Base-by-base conservation (phyloP, 2,329 filamentous ascomycete genomes). In the Ophiostoma tasmaniense region DNA sequence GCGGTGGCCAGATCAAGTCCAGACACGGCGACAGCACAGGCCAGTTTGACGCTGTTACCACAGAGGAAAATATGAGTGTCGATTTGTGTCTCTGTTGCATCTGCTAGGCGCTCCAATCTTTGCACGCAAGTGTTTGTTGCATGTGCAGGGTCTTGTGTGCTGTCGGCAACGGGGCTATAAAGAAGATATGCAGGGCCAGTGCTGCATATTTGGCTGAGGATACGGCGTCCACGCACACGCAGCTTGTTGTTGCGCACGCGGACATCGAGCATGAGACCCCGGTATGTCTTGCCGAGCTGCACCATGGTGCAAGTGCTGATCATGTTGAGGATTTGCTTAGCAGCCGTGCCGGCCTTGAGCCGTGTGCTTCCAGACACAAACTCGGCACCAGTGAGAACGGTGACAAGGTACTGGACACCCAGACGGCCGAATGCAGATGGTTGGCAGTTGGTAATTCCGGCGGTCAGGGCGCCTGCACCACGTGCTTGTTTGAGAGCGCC, bases 311-410 rank as follows among this genome's bases (percentile, higher is more conserved):
- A 77, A 1, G 79, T 80, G 68, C 79, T 81, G 1, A 81, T 71
- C 79, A 81, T 81, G 68, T 81, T 80, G 61, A 80, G 71, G 1
- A 80, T 78, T 66, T 81, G 69, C 71, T 82, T 82, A 0, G 80
- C 81, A 0, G 78, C 79, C 0, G 78, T 82, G 30, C 80, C 80
- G 1, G 80, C 80, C 70, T 81, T 82, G 70, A 82, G 75, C 37
- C 80, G 75, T 2, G 80, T 82, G 70, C 80, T 82, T 2, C 80
- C 80, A 28, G 79, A 79, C 1, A 81, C 75, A 10, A 80, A 77
- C 73, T 81, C 80, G 1, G 80, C 76, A 0, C 80, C 80, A 0
- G 79, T 78, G 4, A 81, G 73, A 13, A 76, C 73, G 10, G 73
- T 74, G 67, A 81, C 78, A 68, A 80, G 67, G 67, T 73, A 72